These are phyloP conservation scores for Serendipita indica DNA, from an alignment of 768 basidiomycete genomes.

Conservation along the genomic window DNA sequence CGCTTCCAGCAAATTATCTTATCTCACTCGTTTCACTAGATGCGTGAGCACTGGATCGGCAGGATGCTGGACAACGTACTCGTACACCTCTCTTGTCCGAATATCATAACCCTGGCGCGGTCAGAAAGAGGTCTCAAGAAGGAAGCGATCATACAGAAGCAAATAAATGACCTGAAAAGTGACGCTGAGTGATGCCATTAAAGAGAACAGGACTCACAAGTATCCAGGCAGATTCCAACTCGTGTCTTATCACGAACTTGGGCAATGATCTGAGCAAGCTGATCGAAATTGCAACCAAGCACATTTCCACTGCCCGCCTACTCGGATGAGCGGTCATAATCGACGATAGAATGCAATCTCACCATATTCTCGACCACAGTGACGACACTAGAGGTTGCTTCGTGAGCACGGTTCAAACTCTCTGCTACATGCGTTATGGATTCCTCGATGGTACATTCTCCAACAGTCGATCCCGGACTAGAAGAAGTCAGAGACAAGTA, in stretches of 20 bases:
- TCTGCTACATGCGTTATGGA: conserved; percentile 52
- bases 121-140: background rate
- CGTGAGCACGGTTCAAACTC: conserved; percentile 61
- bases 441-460: conserved; percentile 42
- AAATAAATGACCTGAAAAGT: conserved; percentile 49
- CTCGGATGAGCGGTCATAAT: background rate
- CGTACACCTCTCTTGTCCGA: conserved; percentile 53
- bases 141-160: conserved; percentile 39
- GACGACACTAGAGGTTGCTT: conserved; percentile 39
- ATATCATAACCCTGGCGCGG: conserved; percentile 59
- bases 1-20: background rate
- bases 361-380: conserved; percentile 80
- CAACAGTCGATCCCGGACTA: conserved; percentile 76
- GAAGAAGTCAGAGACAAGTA: background rate
- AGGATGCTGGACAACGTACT: conserved; percentile 32
- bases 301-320: conserved; percentile 72
- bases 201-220: conserved; percentile 34
- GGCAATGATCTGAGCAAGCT: conserved; percentile 53
- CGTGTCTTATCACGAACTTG: conserved; percentile 56
- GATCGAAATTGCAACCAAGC: conserved; percentile 53
- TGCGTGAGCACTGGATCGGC: background rate
- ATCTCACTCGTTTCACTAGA: conserved; percentile 19
- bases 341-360: conserved; percentile 8
- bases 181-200: background rate
- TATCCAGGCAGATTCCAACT: conserved; percentile 75